Base-by-base conservation (phyloP, 331 rosid species). In the Acacia pycnantha region DNA sequence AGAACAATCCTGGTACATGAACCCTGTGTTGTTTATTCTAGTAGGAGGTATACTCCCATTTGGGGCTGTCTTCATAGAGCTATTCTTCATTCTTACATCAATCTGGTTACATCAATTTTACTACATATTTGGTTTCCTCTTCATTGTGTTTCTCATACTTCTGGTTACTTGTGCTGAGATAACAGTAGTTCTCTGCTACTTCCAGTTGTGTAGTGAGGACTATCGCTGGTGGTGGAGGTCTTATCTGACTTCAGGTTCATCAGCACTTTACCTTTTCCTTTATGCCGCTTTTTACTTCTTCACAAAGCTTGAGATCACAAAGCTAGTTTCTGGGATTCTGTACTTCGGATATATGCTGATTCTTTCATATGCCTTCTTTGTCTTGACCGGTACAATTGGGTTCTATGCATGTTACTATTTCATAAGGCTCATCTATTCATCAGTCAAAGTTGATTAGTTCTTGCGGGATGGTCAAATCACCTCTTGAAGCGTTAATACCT, bases 171-270 rank as follows among this genome's bases (percentile, higher is more conserved):
- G 96, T 66, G 94, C 92, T 4, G 96, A 91, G 90, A 91, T 91
- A 76, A 90, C 94, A 26, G 82, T 90, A 11, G 96, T 90, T 35
- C 90, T 91, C 50, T 90, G 96, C 90, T 90, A 90, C 92, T 91
- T 91, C 90, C 96, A 91, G 87, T 83, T 91, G 51, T 91, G 93
- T 70, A 87, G 93, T 53, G 96, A 90, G 81, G 96, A 91, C 73
- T 90, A 90, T 82, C 82, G 61, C 14, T 91, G 92, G 96, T 90
- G 96, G 96, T 90, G 96, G 96, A 90, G 96, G 65, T 91, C 96
- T 4, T 91, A 91, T 69, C 82, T 91, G 85, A 91, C 93, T 77
- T 88, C 93, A 21, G 96, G 93, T 58, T 90, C 91, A 68, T 91
- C 94, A 14, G 94, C 96, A 24, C 72, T 91, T 44, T 91, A 91